A percentile compares a stretch with the other conserved stretches of the same genome.
Evolutionary conservation across 306 rosid species (phyloP).

Genomic region (Citrullus mucosospermus): DNA sequence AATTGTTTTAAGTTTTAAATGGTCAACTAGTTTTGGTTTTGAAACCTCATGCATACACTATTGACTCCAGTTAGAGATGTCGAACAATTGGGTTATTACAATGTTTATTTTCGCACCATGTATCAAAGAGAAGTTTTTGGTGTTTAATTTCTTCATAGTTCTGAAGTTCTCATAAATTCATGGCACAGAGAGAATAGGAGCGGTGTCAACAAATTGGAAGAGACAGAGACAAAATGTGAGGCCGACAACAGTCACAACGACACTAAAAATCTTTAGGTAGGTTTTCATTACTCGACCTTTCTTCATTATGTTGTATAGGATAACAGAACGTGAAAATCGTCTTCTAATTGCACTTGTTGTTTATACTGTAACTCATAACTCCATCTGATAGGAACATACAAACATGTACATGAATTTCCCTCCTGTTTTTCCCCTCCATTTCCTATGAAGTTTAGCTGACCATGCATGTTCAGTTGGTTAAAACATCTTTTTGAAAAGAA

Average conservation of each 20-base stretch:
- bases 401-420: neutral
- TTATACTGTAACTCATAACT: neutral
- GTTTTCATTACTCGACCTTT: neutral
- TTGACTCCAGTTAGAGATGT: too few species aligned
- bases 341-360: neutral
- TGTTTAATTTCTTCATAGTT: neutral
- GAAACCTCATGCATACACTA: too few species aligned
- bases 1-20: too few species aligned
- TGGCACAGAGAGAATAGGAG: neutral
- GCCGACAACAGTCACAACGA: constrained; percentile 9
- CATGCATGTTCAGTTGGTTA: neutral
- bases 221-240: constrained; percentile 7
- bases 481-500: neutral
- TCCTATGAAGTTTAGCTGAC: neutral
- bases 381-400: neutral
- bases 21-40: too few species aligned
- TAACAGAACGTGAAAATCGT: neutral
- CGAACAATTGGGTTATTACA: too few species aligned
- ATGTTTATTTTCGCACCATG: neutral
- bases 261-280: constrained; percentile 17
- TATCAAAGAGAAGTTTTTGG: neutral
- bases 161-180: neutral
- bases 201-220: neutral
- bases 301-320: neutral
- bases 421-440: neutral